Evolutionary conservation across 2,329 filamentous ascomycete species (phyloP).

Genomic region (Cadophora gregata): DNA sequence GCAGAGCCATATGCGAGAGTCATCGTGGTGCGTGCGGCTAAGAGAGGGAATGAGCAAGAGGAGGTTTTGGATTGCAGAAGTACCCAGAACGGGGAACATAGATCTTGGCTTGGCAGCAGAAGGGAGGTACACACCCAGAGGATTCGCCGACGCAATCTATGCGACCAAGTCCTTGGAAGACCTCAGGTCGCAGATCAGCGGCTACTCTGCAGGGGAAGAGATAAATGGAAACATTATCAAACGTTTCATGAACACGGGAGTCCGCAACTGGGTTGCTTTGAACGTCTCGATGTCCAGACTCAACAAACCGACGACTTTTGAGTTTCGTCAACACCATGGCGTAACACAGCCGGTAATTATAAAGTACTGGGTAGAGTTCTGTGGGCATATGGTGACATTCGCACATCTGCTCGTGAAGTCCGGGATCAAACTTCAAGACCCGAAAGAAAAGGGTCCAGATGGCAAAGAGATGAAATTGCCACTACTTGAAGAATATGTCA

Average conservation of each 20-base stretch:
- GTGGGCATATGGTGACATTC: conserved; percentile 17
- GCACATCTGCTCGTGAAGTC: background rate
- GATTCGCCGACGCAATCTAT: conserved; percentile 14
- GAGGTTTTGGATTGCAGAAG: background rate
- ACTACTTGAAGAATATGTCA: background rate
- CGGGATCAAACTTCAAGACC: conserved; percentile 5
- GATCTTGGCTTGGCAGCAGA: background rate
- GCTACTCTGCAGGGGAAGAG: conserved; percentile 6
- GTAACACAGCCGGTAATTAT: conserved; percentile 18
- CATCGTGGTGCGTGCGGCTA: conserved; percentile 12
- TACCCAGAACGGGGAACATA: background rate
- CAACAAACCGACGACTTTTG: conserved; percentile 25
- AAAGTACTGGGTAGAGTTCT: conserved; percentile 23
- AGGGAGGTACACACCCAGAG: conserved; percentile 14
- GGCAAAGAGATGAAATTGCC: background rate
- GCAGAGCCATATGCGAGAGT: background rate
- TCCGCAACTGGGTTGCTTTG: background rate
- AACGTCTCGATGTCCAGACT: conserved; percentile 10
- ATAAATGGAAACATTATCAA: background rate
- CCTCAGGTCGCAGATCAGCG: conserved; percentile 2
- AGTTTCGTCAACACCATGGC: conserved; percentile 27
- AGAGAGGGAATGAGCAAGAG: conserved; percentile 14
- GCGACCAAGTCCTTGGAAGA: conserved; percentile 7
- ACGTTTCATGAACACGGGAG: background rate
- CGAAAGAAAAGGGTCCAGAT: background rate